These are phyloP conservation scores for Gynandropsis gynandra DNA, from an alignment of 345 rosid species.

Conservation along the genomic window DNA sequence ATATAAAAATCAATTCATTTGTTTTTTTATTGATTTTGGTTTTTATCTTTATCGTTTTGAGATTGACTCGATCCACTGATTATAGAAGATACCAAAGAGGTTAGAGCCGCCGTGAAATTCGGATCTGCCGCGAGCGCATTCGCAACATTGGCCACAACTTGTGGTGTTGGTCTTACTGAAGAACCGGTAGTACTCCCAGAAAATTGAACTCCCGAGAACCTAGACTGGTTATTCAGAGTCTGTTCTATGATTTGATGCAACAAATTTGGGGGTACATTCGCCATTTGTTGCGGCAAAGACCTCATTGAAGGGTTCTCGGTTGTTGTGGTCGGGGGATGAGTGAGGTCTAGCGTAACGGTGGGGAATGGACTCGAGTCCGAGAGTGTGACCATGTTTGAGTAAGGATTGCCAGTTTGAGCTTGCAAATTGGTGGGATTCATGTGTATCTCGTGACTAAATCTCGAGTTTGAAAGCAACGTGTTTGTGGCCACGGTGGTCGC, in stretches of 20 bases:
- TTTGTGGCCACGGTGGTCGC: conserved; percentile 82
- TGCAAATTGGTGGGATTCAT: conserved; percentile 80
- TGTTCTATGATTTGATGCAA: conserved; percentile 64
- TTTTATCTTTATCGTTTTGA: conserved; percentile 24
- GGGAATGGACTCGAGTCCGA: conserved; percentile 98
- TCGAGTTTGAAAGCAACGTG: conserved; percentile 88
- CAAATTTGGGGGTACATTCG: conserved; percentile 19
- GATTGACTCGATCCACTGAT: conserved; percentile 43
- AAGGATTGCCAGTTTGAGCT: conserved; percentile 81
- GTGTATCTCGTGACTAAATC: conserved; percentile 80
- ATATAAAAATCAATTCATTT: neutral
- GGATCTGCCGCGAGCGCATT: conserved; percentile 89
- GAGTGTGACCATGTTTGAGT: conserved; percentile 88
- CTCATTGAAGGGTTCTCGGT: neutral
- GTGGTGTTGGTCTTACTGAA: conserved; percentile 18
- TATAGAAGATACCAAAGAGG: conserved; percentile 79
- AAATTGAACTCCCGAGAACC: conserved; percentile 78
- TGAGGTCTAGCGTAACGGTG: conserved; percentile 88
- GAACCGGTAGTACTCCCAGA: conserved; percentile 31
- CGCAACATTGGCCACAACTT: conserved; percentile 44
- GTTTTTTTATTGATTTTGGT: conserved; percentile 21
- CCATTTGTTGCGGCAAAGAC: conserved; percentile 17
- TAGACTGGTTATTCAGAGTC: conserved; percentile 69
- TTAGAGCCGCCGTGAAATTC: conserved; percentile 87
- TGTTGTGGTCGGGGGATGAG: conserved; percentile 42